Percentiles rank a stretch among this genome's conserved stretches.
Conservation (phyloP, 2,329 filamentous ascomycete species). For the Fusarium sp. region DNA sequence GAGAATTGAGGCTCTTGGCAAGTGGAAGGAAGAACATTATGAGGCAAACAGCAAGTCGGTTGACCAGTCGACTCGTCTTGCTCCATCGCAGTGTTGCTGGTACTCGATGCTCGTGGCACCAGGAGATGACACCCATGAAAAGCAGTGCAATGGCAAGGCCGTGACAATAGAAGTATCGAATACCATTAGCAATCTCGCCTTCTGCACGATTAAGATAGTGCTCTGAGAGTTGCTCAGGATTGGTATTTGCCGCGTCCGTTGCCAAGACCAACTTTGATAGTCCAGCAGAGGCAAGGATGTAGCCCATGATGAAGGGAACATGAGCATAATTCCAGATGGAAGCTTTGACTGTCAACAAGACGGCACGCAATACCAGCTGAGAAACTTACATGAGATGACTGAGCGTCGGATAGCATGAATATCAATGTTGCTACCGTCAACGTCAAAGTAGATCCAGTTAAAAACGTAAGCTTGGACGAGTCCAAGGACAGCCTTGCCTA, state of each 20-base stretch:
- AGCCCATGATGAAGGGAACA: slow-evolving; percentile 75
- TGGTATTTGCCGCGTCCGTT: slow-evolving; percentile 66
- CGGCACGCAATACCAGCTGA: background rate
- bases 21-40: slow-evolving; percentile 70
- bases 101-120: slow-evolving; percentile 70
- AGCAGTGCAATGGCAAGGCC: slow-evolving; percentile 71
- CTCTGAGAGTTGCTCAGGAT: slow-evolving; percentile 65
- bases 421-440: slow-evolving; percentile 70
- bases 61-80: slow-evolving; percentile 66
- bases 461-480: slow-evolving; percentile 72
- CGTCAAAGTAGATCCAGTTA: slow-evolving; percentile 77
- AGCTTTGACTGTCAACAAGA: slow-evolving; percentile 51
- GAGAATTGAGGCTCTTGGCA: slow-evolving; percentile 61
- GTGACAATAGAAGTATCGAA: slow-evolving; percentile 77
- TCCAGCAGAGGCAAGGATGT: slow-evolving; percentile 71
- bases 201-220: slow-evolving; percentile 66
- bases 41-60: slow-evolving; percentile 65
- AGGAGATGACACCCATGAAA: slow-evolving; percentile 69
- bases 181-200: slow-evolving; percentile 64
- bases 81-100: slow-evolving; percentile 64
- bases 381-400: slow-evolving; percentile 57
- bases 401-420: slow-evolving; percentile 74
- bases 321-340: slow-evolving; percentile 71
- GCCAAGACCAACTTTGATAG: slow-evolving; percentile 73
- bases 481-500: slow-evolving; percentile 74